Percentiles rank a stretch among this genome's conserved stretches.
phyloP scores from a whole-genome alignment of 2,329 filamentous ascomycete species.

The Trichothecium sympodiale region DNA sequence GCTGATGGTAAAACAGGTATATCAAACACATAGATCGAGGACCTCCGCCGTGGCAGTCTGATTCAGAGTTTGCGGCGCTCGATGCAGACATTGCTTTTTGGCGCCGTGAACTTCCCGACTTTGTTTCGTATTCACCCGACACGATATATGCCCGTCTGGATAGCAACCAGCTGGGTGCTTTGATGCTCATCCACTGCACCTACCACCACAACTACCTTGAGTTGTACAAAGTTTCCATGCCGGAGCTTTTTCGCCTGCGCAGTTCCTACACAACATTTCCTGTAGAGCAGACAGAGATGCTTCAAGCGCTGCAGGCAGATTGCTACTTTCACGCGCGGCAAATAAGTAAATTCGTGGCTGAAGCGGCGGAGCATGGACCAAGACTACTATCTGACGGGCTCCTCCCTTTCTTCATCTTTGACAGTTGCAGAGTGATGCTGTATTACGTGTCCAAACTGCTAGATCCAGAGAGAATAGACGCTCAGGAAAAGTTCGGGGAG shows the following conservation, averaged over 20 bases:
- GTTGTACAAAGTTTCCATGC: slow-evolving; percentile 34
- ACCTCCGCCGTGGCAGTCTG: slow-evolving; percentile 29
- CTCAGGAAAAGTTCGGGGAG: slow-evolving; percentile 23
- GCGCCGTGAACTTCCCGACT: slow-evolving; percentile 29
- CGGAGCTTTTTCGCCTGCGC: slow-evolving; percentile 30
- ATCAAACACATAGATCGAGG: slow-evolving; percentile 28
- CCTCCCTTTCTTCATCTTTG: slow-evolving; percentile 34
- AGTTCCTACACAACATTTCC: slow-evolving; percentile 16
- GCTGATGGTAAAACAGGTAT: slow-evolving; percentile 16
- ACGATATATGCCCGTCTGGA: slow-evolving; percentile 34
- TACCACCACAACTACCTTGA: slow-evolving; percentile 34
- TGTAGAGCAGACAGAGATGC: slow-evolving; percentile 23
- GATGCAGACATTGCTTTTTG: slow-evolving; percentile 27
- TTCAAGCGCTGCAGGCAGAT: slow-evolving; percentile 23
- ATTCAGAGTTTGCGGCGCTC: slow-evolving; percentile 29
- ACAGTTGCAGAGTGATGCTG: slow-evolving; percentile 34
- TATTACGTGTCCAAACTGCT: slow-evolving; percentile 34
- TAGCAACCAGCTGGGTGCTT: slow-evolving; percentile 32
- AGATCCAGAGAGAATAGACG: slow-evolving; percentile 22
- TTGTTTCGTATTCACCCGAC: slow-evolving; percentile 29
- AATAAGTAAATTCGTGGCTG: slow-evolving; percentile 25
- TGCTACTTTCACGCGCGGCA: slow-evolving; percentile 26
- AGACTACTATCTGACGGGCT: slow-evolving; percentile 30
- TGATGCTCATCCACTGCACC: slow-evolving; percentile 33
- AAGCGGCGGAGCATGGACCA: slow-evolving; percentile 27